Base-by-base conservation (phyloP, 225 moss, liverwort and hornwort genomes). In the Climacium dendroides region DNA sequence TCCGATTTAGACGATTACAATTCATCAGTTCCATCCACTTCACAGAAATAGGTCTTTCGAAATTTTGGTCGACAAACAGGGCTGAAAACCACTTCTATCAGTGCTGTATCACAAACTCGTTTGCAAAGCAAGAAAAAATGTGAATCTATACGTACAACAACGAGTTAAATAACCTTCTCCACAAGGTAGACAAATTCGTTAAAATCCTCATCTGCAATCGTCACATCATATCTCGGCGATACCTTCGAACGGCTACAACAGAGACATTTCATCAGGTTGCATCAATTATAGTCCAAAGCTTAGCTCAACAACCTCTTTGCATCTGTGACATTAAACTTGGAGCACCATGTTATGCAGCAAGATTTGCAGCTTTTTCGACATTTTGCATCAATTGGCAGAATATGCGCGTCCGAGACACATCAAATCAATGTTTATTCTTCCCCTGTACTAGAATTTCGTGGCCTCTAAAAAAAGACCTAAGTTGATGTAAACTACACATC, bases 151-250 rank as follows among this genome's bases (percentile, higher is more conserved):
- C 39, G 39, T 37, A 19, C n/a, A 87, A 79, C 20, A 37, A 74
- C 57, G 78, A 87, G 80, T 87, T 79, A 64, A 24, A 62, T 67
- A 88, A 88, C 82, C 88, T 88, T 88, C 85, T 88, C 90, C 81
- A 64, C 9, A 90, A 75, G 80, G 75, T 82, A 61, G 81, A 52
- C 37, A 85, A 81, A 43, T 48, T 88, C 90, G 85, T 72, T 78
- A 82, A 8, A 85, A 70, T 88, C 87, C 55, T 84, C 88, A 90
- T 88, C 85, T 88, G 78, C 55, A 32, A 70, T 55, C 60, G 54
- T 85, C 90, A 88, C 69, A 90, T 67, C 60, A 54, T 64, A 54
- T 87, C 71, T 82, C 81, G 53, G 58, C 76, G 84, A 69, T 85
- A 85, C 60, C 74, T 75, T 80, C 85, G 45, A 81, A 85, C 60